These are phyloP conservation scores for Irpex sp. DNA, from an alignment of 1,284 basidiomycete genomes.

Conservation along the genomic window DNA sequence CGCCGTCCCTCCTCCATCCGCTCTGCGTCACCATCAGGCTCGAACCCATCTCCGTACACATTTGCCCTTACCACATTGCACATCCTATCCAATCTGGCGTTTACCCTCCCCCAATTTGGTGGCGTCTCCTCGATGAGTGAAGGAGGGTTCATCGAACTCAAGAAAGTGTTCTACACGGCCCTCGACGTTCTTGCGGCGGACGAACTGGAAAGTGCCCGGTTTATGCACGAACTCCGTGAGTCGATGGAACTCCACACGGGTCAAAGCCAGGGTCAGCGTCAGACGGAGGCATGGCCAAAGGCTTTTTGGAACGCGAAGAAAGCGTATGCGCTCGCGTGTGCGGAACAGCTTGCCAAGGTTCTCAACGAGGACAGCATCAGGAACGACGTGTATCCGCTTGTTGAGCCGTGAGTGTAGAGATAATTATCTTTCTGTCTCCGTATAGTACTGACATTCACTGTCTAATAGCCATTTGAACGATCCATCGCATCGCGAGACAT, in stretches of 20 bases:
- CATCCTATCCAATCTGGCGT: slow-evolving; percentile 57
- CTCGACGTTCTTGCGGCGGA: slow-evolving; percentile 59
- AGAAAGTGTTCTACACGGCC: slow-evolving; percentile 64
- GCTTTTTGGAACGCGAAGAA: slow-evolving; percentile 41
- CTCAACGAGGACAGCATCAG: slow-evolving; percentile 44
- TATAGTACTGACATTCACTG: slow-evolving; percentile 4
- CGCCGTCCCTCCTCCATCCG: slow-evolving; percentile 26
- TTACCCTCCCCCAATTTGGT: slow-evolving; percentile 68
- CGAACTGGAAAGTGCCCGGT: slow-evolving; percentile 33
- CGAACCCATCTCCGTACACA: slow-evolving; percentile 32
- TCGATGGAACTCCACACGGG: neutral
- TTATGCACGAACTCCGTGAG: slow-evolving; percentile 35
- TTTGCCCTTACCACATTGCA: slow-evolving; percentile 47
- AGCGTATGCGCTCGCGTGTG: slow-evolving; percentile 56
- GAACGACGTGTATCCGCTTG: slow-evolving; percentile 48
- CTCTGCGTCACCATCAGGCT: slow-evolving; percentile 20
- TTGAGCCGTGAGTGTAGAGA: slow-evolving; percentile 47
- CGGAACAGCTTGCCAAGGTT: slow-evolving; percentile 65
- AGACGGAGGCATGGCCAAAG: slow-evolving; percentile 4
- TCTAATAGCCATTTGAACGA: slow-evolving; percentile 47
- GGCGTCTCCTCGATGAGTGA: slow-evolving; percentile 50
- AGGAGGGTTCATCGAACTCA: slow-evolving; percentile 57
- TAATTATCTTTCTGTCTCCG: neutral
- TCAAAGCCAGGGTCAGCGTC: neutral
- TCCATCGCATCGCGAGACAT: slow-evolving; percentile 56